phyloP scores from a whole-genome alignment of 352 stramenopile species.

The Globisporangium viniferum region DNA sequence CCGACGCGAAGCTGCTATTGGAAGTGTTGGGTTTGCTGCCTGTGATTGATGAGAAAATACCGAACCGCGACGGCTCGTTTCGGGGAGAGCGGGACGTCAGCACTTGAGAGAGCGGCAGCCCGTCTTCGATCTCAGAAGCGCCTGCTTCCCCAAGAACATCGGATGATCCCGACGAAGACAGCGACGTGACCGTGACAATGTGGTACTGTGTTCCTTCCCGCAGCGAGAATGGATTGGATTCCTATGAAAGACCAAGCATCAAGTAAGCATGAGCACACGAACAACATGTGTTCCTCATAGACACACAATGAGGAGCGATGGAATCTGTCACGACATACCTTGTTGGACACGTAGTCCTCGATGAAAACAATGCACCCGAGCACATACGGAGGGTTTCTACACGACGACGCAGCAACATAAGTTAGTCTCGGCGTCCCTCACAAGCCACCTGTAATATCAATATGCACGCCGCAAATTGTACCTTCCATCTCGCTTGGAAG shows the following conservation, averaged over 20 bases:
- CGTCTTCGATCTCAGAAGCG: slow-evolving; percentile 36
- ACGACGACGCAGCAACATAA: slow-evolving; percentile 1
- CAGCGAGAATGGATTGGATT: slow-evolving; percentile 66
- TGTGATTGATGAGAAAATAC: not conserved
- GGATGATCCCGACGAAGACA: slow-evolving; percentile 34
- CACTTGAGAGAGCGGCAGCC: slow-evolving; percentile 61
- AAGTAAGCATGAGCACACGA: no score
- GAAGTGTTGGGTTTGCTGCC: not conserved
- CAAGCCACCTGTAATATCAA: not conserved
- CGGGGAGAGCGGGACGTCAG: slow-evolving; percentile 44
- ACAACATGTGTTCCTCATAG: no score
- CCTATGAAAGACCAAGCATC: not conserved
- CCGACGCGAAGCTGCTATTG: slow-evolving; percentile 1
- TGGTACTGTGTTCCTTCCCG: slow-evolving; percentile 73
- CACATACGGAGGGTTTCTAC: slow-evolving; percentile 67
- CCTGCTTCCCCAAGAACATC: slow-evolving; percentile 10
- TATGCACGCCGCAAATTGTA: slow-evolving; percentile 6
- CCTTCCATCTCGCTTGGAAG: slow-evolving; percentile 59
- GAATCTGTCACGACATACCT: slow-evolving; percentile 7
- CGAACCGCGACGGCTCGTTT: slow-evolving; percentile 12
- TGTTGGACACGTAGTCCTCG: slow-evolving; percentile 67
- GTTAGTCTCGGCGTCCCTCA: slow-evolving; percentile 1
- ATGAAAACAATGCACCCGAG: slow-evolving; percentile 83
- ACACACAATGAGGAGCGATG: no score
- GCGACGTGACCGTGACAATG: slow-evolving; percentile 61